Percentiles rank a stretch among this genome's conserved stretches.
These are phyloP conservation scores for Orbilia brochopaga DNA, from an alignment of 2,329 filamentous ascomycete species.

Conservation along the genomic window DNA sequence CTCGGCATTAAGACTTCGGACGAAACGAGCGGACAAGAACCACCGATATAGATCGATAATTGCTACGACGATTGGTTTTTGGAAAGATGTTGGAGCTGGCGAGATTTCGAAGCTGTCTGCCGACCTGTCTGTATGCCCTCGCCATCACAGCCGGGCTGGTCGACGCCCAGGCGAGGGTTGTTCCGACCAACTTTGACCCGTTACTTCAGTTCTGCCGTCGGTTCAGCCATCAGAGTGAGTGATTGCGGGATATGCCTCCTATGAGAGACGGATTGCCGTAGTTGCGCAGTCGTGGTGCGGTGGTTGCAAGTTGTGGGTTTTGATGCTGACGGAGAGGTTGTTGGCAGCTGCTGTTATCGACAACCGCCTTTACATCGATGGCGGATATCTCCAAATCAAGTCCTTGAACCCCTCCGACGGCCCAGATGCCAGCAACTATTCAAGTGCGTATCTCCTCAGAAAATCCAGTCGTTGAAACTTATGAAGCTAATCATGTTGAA, in stretches of 20 bases:
- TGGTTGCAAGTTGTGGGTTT: no score
- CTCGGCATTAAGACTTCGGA: no score
- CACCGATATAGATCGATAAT: no score
- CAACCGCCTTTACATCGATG: slow-evolving; percentile 68
- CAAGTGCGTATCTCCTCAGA: slow-evolving; percentile 65
- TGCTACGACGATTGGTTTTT: no score
- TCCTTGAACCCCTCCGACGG: neutral
- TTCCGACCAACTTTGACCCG: neutral
- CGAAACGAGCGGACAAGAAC: no score
- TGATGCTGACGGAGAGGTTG: neutral
- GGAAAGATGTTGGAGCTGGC: no score
- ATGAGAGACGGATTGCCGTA: no score
- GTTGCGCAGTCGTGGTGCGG: no score
- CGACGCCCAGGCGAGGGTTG: neutral
- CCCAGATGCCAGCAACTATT: slow-evolving; percentile 63
- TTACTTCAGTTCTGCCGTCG: neutral
- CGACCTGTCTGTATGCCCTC: neutral
- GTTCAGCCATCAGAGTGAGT: neutral
- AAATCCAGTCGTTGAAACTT: no score
- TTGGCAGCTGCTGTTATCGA: slow-evolving; percentile 64
- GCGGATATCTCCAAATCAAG: slow-evolving; percentile 62
- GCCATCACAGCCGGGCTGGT: neutral
- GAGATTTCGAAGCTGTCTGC: neutral
- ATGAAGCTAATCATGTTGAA: no score
- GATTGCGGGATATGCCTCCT: no score